These are phyloP conservation scores for Echites panduratus DNA, from an alignment of 257 asterid genomes.

Conservation along the genomic window DNA sequence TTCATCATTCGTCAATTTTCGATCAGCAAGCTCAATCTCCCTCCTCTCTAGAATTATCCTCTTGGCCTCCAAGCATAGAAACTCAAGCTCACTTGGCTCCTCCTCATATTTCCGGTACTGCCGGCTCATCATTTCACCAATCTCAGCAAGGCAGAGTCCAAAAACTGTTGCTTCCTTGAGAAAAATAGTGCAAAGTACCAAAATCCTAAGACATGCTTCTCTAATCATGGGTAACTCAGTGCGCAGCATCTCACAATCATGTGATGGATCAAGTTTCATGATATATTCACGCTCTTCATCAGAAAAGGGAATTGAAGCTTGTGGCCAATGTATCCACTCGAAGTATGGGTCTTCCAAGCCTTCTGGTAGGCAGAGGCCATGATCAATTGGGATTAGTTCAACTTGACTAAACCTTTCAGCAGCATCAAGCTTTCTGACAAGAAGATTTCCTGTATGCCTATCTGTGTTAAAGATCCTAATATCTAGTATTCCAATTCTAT, in stretches of 20 bases:
- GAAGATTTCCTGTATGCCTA: constrained; percentile 20
- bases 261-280: constrained; percentile 14
- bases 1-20: constrained; percentile 1
- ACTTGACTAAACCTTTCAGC: constrained; percentile 11
- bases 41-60: constrained; percentile 7
- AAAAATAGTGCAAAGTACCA: constrained; percentile 16
- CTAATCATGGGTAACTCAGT: constrained; percentile 18
- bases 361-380: constrained; percentile 23
- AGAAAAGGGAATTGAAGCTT: constrained; percentile 17
- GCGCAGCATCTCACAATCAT: constrained; percentile 19
- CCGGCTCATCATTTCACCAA: constrained; percentile 22
- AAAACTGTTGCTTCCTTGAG: constrained; percentile 19
- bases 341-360: constrained; percentile 21
- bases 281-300: constrained; percentile 14
- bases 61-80: constrained; percentile 15
- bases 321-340: constrained; percentile 25
- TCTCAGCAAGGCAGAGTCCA: constrained; percentile 19
- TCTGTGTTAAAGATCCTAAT: constrained; percentile 19
- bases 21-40: constrained; percentile 1
- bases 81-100: constrained; percentile 20
- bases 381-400: constrained; percentile 21
- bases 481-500: constrained; percentile 20
- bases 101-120: constrained; percentile 2
- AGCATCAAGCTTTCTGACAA: constrained; percentile 11
- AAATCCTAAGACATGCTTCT: constrained; percentile 18